A percentile compares a stretch with the other conserved stretches of the same genome.
phyloP scores from a whole-genome alignment of 768 basidiomycete genomes.

The Kwoniella sp. region DNA sequence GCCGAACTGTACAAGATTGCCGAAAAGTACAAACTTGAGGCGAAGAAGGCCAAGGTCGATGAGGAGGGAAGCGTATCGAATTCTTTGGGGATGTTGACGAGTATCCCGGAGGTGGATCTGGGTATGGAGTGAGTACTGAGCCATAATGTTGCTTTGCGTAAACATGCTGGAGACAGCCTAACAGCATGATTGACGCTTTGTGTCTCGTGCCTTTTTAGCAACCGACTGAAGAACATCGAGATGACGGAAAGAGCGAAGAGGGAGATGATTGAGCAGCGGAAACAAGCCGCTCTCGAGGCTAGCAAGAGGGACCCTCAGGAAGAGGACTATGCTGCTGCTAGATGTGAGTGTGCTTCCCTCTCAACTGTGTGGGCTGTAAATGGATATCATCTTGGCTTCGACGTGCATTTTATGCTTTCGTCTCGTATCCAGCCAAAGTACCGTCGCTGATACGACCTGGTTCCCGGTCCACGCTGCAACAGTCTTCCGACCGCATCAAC shows the following conservation, averaged over 20 bases:
- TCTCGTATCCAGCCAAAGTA: neutral
- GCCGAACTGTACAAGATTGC: constrained; percentile 76
- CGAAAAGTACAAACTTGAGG: constrained; percentile 59
- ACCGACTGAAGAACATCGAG: constrained; percentile 90
- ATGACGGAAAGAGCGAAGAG: constrained; percentile 97
- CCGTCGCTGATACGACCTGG: neutral
- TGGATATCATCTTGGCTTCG: neutral
- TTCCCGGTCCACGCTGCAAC: too few relatives aligned
- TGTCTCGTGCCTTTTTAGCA: too few relatives aligned
- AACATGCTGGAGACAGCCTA: too few relatives aligned
- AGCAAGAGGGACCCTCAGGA: constrained; percentile 58
- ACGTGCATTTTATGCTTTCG: neutral
- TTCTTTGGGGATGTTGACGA: constrained; percentile 91
- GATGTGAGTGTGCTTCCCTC: constrained; percentile 66
- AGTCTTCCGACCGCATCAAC: constrained; percentile 77
- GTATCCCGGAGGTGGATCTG: constrained; percentile 95
- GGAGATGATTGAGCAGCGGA: constrained; percentile 66
- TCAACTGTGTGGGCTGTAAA: neutral
- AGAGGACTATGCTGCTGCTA: constrained; percentile 80
- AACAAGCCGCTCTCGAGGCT: constrained; percentile 59
- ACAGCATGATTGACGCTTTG: too few relatives aligned
- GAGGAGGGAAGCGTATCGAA: constrained; percentile 94
- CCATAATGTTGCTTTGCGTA: too few relatives aligned
- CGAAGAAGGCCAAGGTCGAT: constrained; percentile 57
- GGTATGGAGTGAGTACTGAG: constrained; percentile 85